Base-by-base conservation (phyloP, 306 rosid species). In the Lithocarpus polystachyus region DNA sequence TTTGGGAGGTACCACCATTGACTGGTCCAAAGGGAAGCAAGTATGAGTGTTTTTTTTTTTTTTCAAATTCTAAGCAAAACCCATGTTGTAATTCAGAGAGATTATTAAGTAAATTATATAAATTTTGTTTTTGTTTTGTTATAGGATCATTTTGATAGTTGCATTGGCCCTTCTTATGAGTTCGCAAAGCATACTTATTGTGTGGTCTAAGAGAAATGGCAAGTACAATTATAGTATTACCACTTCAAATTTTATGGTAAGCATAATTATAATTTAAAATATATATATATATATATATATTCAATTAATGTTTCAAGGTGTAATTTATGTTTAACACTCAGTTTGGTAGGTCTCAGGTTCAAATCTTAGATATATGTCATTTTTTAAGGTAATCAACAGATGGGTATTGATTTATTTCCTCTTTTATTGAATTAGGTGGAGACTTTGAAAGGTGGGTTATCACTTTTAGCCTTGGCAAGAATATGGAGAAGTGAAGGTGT, bases 201-300 rank as follows among this genome's bases (percentile, higher is more conserved):
- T 92, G 79, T 94, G 97, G 97, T 94, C 98, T 43, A 94, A 92
- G 84, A 82, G 97, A 85, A 96, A 96, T 53, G 98, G 98, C 61
- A 94, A 87, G 82, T 92, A 94, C 84, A 96, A 94, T 74, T 92
- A 92, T 80, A 94, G 97, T 84, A 96, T 94, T 72, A 92, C 97
- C 35, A 94, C 97, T 67, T 96, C 97, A 17, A 94, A 94, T 86
- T 92, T 94, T 77, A 72, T 88, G 93, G 97, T 93, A 45, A 45
- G 13, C 52, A 45, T 45, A 9, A 5, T 35, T 35, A 35, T 35
- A 35, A 35, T 6, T 35, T 33, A 33, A 33, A 31, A 26, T 28
- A 28, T 28, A 2, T 28, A 28, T 28, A 28, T 28, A 24, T 24
- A 31, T 33, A 33, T 5, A 33, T 5, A 33, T 33, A 35, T 35